Conservation (phyloP, 202 grass and related monocot genomes). For the Schoenoplectus triqueter region DNA sequence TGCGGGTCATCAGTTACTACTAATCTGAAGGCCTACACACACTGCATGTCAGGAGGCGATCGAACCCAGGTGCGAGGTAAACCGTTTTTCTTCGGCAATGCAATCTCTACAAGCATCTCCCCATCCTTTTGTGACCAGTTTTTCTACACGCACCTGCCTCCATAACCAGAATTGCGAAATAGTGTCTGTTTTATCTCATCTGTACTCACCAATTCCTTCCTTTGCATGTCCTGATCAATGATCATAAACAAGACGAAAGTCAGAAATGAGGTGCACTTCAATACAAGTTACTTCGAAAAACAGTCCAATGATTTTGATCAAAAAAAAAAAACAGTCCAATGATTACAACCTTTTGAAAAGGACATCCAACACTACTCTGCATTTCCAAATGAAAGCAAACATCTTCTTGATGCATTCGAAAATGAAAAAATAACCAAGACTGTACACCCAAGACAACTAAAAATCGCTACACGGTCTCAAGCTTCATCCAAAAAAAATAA, state of each 20-base stretch:
- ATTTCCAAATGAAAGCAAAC: background rate
- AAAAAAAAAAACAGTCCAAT: background rate
- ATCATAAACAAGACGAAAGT: slow-evolving; percentile 12
- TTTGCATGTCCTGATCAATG: slow-evolving; percentile 53
- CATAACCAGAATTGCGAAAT: slow-evolving; percentile 82
- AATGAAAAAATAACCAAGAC: background rate
- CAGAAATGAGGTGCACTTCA: background rate
- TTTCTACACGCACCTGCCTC: slow-evolving; percentile 88
- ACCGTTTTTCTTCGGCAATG: slow-evolving; percentile 33
- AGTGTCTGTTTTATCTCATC: slow-evolving; percentile 88
- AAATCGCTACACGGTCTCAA: background rate
- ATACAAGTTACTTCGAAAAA: too few species aligned
- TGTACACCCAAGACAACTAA: slow-evolving; percentile 21
- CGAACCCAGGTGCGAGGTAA: slow-evolving; percentile 38
- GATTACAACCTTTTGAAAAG: background rate
- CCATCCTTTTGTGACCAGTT: background rate
- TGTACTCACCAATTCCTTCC: slow-evolving; percentile 60
- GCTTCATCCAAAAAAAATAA: background rate
- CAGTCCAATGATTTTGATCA: background rate
- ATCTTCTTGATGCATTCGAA: background rate
- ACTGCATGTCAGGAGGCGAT: slow-evolving; percentile 42
- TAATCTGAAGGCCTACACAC: slow-evolving; percentile 10
- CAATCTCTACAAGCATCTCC: slow-evolving; percentile 28
- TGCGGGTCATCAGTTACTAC: background rate
- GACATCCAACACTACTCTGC: background rate